Conservation (phyloP, 225 moss, liverwort and hornwort species). For the Sphagnum contortum region DNA sequence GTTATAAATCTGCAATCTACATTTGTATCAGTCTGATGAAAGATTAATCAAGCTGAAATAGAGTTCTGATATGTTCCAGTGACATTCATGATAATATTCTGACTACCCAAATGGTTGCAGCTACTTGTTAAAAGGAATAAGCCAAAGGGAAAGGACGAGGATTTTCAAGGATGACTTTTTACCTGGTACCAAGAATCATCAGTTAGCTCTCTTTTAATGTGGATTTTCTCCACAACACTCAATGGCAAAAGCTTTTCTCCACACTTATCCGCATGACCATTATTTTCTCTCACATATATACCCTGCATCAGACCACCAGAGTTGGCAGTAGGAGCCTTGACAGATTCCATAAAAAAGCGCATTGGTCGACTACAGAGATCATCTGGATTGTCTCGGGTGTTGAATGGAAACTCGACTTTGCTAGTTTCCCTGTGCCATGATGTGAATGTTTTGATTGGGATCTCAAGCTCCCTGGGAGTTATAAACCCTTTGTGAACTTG, state of each 20-base stretch:
- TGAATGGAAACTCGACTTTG: slow-evolving; percentile 14
- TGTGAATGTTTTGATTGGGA: slow-evolving; percentile 22
- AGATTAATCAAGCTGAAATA: too few species aligned
- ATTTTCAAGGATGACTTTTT: neutral
- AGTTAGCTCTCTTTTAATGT: slow-evolving; percentile 16
- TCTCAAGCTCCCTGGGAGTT: slow-evolving; percentile 18
- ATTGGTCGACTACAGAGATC: slow-evolving; percentile 10
- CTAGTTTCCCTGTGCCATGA: neutral
- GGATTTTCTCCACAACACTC: slow-evolving; percentile 2
- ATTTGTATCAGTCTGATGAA: too few species aligned
- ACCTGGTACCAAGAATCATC: slow-evolving; percentile 30
- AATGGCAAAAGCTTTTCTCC: neutral
- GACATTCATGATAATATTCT: too few species aligned
- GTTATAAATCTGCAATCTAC: too few species aligned
- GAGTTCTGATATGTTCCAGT: too few species aligned
- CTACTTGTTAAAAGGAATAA: too few species aligned
- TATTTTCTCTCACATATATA: slow-evolving; percentile 9
- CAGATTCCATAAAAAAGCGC: slow-evolving; percentile 19
- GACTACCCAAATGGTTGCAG: too few species aligned
- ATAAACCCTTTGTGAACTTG: slow-evolving; percentile 21
- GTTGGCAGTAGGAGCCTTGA: neutral
- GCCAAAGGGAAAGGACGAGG: too few species aligned
- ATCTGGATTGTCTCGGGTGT: slow-evolving; percentile 16
- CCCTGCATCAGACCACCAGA: slow-evolving; percentile 12
- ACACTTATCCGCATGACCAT: slow-evolving; percentile 7